phyloP scores from a whole-genome alignment of 139 green algal genomes.

The Haematococcus sp. region DNA sequence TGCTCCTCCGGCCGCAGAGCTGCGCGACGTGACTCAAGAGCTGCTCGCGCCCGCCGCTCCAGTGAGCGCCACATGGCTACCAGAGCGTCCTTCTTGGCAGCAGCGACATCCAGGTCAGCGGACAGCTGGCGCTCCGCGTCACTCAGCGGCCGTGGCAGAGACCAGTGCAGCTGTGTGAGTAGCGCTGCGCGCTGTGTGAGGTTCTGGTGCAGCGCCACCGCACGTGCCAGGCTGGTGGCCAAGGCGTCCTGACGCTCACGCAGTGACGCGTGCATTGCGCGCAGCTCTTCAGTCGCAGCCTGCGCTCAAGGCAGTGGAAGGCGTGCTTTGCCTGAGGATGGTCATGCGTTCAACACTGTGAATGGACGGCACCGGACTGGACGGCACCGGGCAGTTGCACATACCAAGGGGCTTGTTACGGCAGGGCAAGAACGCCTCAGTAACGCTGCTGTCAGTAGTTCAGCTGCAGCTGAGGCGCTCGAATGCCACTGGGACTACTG shows the following conservation, averaged over 20 bases:
- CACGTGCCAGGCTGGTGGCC: not conserved
- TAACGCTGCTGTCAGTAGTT: not conserved
- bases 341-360: too few species aligned
- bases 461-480: not conserved
- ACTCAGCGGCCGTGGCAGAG: slow-evolving; percentile 48
- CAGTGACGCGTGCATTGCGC: slow-evolving; percentile 3
- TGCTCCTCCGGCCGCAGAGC: too few species aligned
- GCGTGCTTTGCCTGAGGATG: too few species aligned
- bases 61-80: not conserved
- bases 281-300: not conserved
- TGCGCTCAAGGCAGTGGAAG: too few species aligned
- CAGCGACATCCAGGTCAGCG: slow-evolving; percentile 16
- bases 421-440: not conserved
- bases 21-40: too few species aligned
- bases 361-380: too few species aligned
- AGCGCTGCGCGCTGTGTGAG: slow-evolving; percentile 34
- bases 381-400: too few species aligned
- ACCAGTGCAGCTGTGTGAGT: slow-evolving; percentile 64
- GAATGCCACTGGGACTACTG: not conserved
- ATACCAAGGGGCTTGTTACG: not conserved
- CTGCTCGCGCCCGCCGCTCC: not conserved
- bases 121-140: slow-evolving; percentile 41
- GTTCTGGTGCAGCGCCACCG: slow-evolving; percentile 23
- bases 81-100: not conserved
- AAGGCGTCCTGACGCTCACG: slow-evolving; percentile 17